Base-by-base conservation (phyloP, 805 yeast genomes). In the Candida vartiovaarae region DNA sequence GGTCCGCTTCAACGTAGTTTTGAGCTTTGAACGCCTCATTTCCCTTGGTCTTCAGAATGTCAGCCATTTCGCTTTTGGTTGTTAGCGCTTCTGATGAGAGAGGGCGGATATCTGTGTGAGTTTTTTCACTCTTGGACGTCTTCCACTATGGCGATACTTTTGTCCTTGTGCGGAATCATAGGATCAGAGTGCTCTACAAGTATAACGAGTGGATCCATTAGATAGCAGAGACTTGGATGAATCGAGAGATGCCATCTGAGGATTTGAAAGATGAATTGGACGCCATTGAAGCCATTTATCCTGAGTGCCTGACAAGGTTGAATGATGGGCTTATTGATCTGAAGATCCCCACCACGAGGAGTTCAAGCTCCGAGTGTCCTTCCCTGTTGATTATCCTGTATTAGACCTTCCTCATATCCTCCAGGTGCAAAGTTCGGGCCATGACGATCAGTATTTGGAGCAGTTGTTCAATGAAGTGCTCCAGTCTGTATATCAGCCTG, bases 281-380 rank as follows among this genome's bases (percentile, higher is more conserved):
- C 34, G 91, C 96, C 9, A 79, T 91, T 8, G 84, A 86, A 44
- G 93, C 96, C 4, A 91, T 93, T 9, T 91, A 78, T 57, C 96
- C 95, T 1, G 84, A 72, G 11, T 70, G 78, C 34, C 59, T 79
- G 32, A 62, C 64, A 4, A 53, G 51, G 9, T 54, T 63, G 26
- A 61, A 63, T 25, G 68, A 66, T 27, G 59, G 55, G 1, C 58
- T 66, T 7, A 63, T 75, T 6, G 74, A 74, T 37, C 67, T 83
- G 10, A 64, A 65, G 26, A 62, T 78, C 1, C 88, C 0, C 77
- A 79, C 42, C 83, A 82, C 53, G 79, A 76, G 40, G 71, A 72
- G 32, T 69, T 83, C 38, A 61, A 62, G 3, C 64, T 87, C n/a
- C 82, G 83, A 51, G 59, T 91, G 47, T 76, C 84, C 27, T 84